phyloP scores from a whole-genome alignment of 768 basidiomycete species.

The Lentinula edodes region DNA sequence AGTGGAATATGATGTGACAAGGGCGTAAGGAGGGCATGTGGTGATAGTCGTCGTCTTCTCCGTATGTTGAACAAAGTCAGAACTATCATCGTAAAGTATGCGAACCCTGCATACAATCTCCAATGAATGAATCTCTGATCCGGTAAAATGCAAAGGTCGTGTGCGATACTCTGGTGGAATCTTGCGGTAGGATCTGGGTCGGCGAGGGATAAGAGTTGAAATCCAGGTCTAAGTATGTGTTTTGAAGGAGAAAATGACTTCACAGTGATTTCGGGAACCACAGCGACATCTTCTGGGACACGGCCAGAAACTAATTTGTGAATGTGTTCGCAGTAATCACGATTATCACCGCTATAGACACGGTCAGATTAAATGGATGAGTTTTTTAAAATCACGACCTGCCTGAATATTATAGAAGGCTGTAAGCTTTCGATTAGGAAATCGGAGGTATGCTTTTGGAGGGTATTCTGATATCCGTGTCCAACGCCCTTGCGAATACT shows the following conservation, averaged over 20 bases:
- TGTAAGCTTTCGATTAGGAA: conserved; percentile 67
- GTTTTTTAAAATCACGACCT: conserved; percentile 12
- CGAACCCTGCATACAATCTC: conserved; percentile 57
- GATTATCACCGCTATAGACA: conserved; percentile 73
- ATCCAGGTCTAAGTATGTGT: conserved; percentile 72
- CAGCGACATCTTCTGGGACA: conserved; percentile 13
- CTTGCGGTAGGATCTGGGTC: conserved; percentile 24
- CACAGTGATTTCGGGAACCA: conserved; percentile 74
- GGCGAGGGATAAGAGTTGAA: conserved; percentile 73
- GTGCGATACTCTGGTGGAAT: conserved; percentile 42
- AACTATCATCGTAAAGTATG: conserved; percentile 46
- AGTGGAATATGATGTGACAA: conserved; percentile 11
- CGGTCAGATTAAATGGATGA: not conserved
- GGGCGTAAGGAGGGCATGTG: conserved; percentile 22
- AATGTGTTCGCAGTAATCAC: conserved; percentile 81
- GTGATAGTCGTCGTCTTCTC: conserved; percentile 14
- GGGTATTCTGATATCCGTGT: conserved; percentile 74
- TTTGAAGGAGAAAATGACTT: conserved; percentile 81
- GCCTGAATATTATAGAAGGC: conserved; percentile 73
- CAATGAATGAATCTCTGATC: conserved; percentile 58
- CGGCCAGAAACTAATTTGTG: conserved; percentile 35
- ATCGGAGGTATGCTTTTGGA: conserved; percentile 72
- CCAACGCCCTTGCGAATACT: conserved; percentile 73
- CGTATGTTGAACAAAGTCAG: conserved; percentile 40
- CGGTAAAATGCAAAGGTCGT: conserved; percentile 76